Percentiles rank a stretch among this genome's conserved stretches.
These are phyloP conservation scores for Saksenaea oblongispora DNA, from an alignment of 371 early-diverging fungal genomes.

Conservation along the genomic window DNA sequence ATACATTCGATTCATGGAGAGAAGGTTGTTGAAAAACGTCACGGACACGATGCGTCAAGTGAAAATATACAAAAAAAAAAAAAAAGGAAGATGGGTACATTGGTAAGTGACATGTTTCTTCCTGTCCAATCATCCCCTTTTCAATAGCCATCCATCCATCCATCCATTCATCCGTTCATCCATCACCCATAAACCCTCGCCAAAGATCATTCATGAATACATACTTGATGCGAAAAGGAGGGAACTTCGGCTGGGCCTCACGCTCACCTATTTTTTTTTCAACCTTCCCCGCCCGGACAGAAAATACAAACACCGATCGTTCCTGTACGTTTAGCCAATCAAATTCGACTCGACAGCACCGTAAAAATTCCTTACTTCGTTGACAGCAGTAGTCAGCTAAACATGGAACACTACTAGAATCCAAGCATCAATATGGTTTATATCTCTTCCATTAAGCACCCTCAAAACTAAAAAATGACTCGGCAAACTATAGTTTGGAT, in stretches of 20 bases:
- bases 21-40: not conserved
- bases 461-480: no score
- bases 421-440: no score
- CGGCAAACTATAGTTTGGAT: no score
- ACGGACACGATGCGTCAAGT: not conserved
- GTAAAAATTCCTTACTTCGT: no score
- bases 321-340: not conserved
- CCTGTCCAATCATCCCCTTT: slow-evolving; percentile 7
- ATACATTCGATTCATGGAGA: not conserved
- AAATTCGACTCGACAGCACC: no score
- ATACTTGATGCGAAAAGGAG: slow-evolving; percentile 20
- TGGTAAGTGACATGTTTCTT: not conserved
- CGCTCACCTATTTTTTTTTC: not conserved
- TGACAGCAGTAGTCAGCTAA: no score
- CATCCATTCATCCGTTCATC: slow-evolving; percentile 26
- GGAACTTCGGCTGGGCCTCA: slow-evolving; percentile 6
- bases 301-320: not conserved
- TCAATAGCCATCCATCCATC: slow-evolving; percentile 5
- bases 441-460: no score
- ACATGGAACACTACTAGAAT: no score
- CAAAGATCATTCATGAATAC: slow-evolving; percentile 7
- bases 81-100: not conserved
- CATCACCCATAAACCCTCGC: slow-evolving; percentile 5
- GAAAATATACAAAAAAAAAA: not conserved
- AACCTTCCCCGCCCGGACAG: slow-evolving; percentile 1